A percentile compares a stretch with the other conserved stretches of the same genome.
Evolutionary conservation across 2,329 filamentous ascomycete genomes (phyloP).

Genomic region (Penicillium glabrum): DNA sequence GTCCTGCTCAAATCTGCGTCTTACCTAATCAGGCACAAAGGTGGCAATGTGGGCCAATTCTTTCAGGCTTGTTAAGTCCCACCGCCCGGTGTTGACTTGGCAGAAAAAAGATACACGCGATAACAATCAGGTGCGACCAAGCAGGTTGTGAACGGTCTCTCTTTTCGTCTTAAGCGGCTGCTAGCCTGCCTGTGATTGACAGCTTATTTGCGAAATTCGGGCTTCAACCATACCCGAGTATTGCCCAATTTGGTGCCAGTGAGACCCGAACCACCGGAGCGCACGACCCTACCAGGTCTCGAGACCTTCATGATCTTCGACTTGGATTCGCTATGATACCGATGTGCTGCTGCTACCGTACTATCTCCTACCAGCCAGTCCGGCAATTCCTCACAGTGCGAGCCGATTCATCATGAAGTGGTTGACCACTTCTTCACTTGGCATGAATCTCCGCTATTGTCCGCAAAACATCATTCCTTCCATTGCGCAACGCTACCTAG

Average conservation of each 20-base stretch:
- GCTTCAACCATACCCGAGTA: background rate
- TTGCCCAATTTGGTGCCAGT: background rate
- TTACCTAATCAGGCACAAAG: constrained; percentile 28
- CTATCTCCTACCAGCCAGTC: background rate
- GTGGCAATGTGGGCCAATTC: constrained; percentile 12
- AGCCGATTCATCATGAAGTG: constrained; percentile 17
- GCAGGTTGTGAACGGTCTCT: background rate
- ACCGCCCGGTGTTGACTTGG: background rate
- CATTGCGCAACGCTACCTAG: constrained; percentile 32
- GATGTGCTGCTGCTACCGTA: constrained; percentile 2
- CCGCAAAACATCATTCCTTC: constrained; percentile 23
- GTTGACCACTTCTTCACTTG: constrained; percentile 13
- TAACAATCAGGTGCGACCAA: background rate
- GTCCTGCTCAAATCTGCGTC: constrained; percentile 21
- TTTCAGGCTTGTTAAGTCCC: background rate
- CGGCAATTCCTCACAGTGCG: background rate
- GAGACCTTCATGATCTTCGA: background rate
- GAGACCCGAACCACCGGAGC: background rate
- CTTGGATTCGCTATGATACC: constrained; percentile 17
- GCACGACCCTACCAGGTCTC: background rate
- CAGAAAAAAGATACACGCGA: constrained; percentile 4
- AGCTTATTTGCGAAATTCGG: background rate
- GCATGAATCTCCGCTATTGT: constrained; percentile 27
- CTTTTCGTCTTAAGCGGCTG: background rate
- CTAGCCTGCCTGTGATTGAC: background rate